Evolutionary conservation across 2,329 filamentous ascomycete species (phyloP), one percentile per base, ranked within the genome.

Genomic region (Trichoderma aggressivum): DNA sequence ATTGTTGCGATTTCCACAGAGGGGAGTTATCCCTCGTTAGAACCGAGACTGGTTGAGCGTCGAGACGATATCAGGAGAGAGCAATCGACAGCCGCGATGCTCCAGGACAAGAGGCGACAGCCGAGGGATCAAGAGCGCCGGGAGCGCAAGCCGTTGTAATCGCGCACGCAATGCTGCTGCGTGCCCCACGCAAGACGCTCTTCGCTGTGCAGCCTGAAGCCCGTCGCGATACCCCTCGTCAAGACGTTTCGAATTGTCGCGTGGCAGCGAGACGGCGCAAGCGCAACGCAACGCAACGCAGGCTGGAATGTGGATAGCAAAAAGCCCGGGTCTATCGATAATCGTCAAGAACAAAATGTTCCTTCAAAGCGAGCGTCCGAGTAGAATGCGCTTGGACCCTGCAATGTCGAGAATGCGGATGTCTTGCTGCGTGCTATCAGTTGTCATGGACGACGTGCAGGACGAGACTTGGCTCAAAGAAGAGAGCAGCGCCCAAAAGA

Each of bases 21-120:
- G 70, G 59, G 68, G 28, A 26, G 36, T 65, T 65, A 62, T 70
- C 72, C 72, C 69, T 73, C 26, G 60, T 65, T 69, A 72, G 64
- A 66, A 70, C 71, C 73, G 72, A 21, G 39, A 67, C 39, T 43
- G 3, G 39, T 43, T 36, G 18, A 24, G 21, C 24, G 32, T 32
- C 26, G 43, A 18, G 47, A 47, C 24, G 24, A 43, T 59, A 32
- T 34, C n/a, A 32, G 16, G 11, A 6, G 47, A 53, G 21, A 53
- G 47, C 47, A 24, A 24, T 53, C 47, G 47, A 53, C 47, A 53
- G 47, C 47, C 11, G 47, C 47, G 47, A 53, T 76, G 75, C 74
- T 74, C 77, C 73, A 67, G 30, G 60, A 56, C 61, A 75, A 74
- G 76, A 77, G 43, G 75, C 62, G 74, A 74, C 75, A 71, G 71